phyloP scores from a whole-genome alignment of 176 grass and related monocot genomes.

The Lolium multiflorum region DNA sequence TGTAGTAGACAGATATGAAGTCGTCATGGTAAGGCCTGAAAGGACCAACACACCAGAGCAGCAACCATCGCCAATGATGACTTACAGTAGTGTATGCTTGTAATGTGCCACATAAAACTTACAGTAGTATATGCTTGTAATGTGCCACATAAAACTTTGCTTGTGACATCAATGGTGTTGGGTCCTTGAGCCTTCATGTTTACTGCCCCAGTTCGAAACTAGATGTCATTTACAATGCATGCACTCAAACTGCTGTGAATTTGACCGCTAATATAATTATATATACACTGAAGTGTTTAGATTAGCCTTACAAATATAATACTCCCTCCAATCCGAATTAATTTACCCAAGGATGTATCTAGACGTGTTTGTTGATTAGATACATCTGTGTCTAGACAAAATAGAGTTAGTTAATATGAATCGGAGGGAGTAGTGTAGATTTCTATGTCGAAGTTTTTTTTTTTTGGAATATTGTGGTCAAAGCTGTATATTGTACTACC shows the following conservation, averaged over 20 bases:
- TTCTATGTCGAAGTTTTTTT: not conserved
- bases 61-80: too few relatives aligned
- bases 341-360: too few relatives aligned
- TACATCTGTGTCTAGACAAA: too few relatives aligned
- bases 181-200: not conserved
- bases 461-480: not conserved
- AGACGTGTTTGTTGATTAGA: too few relatives aligned
- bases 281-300: not conserved
- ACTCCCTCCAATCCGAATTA: too few relatives aligned
- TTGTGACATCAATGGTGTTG: constrained; percentile 25
- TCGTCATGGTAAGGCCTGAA: too few relatives aligned
- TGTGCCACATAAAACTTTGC: not conserved
- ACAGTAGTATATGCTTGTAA: not conserved
- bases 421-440: not conserved
- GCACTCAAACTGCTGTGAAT: not conserved
- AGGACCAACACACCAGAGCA: too few relatives aligned
- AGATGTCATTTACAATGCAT: constrained; percentile 9
- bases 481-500: constrained; percentile 21
- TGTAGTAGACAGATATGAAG: too few relatives aligned
- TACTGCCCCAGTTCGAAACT: not conserved
- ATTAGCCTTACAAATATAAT: not conserved
- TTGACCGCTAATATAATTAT: not conserved
- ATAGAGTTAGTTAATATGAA: too few relatives aligned
- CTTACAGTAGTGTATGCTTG: not conserved
- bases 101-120: too few relatives aligned